Conservation (phyloP, 2,329 filamentous ascomycete species). For the Nothophoma quercina region DNA sequence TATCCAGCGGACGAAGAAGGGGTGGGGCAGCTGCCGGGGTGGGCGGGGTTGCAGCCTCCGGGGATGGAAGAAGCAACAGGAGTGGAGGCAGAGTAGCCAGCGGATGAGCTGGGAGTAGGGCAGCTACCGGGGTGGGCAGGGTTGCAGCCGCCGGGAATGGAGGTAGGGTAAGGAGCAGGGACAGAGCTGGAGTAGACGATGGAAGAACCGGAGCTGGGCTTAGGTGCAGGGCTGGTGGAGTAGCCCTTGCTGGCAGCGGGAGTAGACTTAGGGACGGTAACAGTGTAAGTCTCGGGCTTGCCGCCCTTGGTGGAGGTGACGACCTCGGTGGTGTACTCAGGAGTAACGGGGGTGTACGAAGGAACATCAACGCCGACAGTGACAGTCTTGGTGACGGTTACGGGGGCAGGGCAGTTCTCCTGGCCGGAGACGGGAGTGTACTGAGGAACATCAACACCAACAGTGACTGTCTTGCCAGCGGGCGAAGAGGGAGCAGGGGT, state of each 20-base stretch:
- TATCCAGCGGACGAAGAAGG: constrained; percentile 2
- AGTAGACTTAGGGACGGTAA: constrained; percentile 22
- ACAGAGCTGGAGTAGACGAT: constrained; percentile 16
- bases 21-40: constrained; percentile 22
- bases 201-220: constrained; percentile 21
- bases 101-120: constrained; percentile 21
- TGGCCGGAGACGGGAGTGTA: constrained; percentile 12
- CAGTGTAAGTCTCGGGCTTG: constrained; percentile 29
- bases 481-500: constrained; percentile 30
- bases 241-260: constrained; percentile 14
- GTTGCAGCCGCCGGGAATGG: constrained; percentile 15
- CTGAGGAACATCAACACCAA: constrained; percentile 17
- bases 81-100: constrained; percentile 12
- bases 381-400: constrained; percentile 37
- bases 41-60: constrained; percentile 11
- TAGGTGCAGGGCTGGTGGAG: constrained; percentile 20
- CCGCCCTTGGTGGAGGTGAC: constrained; percentile 40
- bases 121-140: constrained; percentile 18
- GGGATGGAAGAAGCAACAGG: constrained; percentile 33
- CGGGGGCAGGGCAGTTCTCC: constrained; percentile 35
- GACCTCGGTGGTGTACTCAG: constrained; percentile 35
- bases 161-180: constrained; percentile 35
- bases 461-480: constrained; percentile 30
- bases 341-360: constrained; percentile 15
- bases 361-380: constrained; percentile 20